Conservation (phyloP, 345 rosid genomes). For the Bretschneidera sinensis region DNA sequence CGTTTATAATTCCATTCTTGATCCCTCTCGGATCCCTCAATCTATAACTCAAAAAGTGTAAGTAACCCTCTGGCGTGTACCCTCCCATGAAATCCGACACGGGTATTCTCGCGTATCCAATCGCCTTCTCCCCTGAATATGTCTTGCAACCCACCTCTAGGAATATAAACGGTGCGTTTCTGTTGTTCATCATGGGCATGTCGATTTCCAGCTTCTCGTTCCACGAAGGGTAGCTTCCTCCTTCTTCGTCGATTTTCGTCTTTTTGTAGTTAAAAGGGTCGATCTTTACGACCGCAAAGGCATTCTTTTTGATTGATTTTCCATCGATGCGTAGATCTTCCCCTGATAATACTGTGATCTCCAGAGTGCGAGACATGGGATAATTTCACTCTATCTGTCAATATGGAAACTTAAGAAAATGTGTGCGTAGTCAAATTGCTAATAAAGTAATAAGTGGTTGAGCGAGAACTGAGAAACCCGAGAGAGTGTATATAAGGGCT, state of each 20-base stretch:
- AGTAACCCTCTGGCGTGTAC: conserved; percentile 37
- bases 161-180: conserved; percentile 24
- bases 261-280: conserved; percentile 11
- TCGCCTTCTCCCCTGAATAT: conserved; percentile 22
- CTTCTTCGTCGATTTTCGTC: conserved; percentile 24
- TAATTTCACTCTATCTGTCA: too few relatives aligned
- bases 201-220: conserved; percentile 41
- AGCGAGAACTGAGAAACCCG: neutral
- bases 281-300: conserved; percentile 24
- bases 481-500: neutral
- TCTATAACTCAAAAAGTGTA: conserved; percentile 70
- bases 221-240: conserved; percentile 58
- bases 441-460: too few relatives aligned
- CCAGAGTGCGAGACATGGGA: conserved; percentile 27
- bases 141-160: conserved; percentile 39
- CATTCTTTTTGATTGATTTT: conserved; percentile 37
- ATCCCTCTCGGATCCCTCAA: conserved; percentile 40
- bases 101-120: conserved; percentile 47
- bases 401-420: too few relatives aligned
- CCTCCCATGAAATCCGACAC: conserved; percentile 55
- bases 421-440: too few relatives aligned
- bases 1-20: conserved; percentile 53
- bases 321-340: conserved; percentile 45
- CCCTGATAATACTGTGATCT: conserved; percentile 50
- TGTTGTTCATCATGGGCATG: conserved; percentile 33